phyloP scores from a whole-genome alignment of 768 basidiomycete genomes.

The Boletellus emodensis region DNA sequence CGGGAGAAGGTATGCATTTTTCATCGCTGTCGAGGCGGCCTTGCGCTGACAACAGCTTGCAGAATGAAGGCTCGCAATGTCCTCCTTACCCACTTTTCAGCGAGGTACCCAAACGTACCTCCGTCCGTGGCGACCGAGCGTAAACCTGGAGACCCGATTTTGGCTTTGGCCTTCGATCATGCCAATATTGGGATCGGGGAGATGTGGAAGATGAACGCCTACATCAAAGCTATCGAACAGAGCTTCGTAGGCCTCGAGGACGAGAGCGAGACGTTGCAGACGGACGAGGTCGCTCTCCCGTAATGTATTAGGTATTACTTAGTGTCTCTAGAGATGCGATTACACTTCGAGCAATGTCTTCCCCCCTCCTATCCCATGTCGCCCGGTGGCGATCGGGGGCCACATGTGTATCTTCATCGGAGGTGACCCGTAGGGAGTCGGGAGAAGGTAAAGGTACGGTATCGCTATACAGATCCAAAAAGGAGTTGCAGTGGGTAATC shows the following conservation, averaged over 20 bases:
- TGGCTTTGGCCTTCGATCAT: constrained; percentile 83
- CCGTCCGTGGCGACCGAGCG: constrained; percentile 31
- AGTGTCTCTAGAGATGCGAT: constrained; percentile 48
- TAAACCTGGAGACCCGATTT: constrained; percentile 36
- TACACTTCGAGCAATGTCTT: constrained; percentile 45
- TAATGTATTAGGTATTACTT: constrained; percentile 8
- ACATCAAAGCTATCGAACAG: constrained; percentile 66
- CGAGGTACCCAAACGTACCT: constrained; percentile 87
- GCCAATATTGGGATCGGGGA: constrained; percentile 66
- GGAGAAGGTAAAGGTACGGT: constrained; percentile 26
- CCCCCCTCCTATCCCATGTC: constrained; percentile 34
- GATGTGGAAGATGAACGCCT: constrained; percentile 84
- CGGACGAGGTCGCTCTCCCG: constrained; percentile 19
- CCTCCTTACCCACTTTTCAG: constrained; percentile 94
- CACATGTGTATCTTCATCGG: constrained; percentile 6
- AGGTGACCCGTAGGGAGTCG: constrained; percentile 3
- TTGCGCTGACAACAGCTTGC: background rate
- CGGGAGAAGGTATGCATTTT: constrained; percentile 54
- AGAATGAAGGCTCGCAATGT: constrained; percentile 85
- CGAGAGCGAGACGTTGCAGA: constrained; percentile 30
- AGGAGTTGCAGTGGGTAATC: constrained; percentile 36
- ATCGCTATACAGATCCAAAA: constrained; percentile 40
- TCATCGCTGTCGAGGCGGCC: background rate
- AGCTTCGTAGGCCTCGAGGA: constrained; percentile 52
- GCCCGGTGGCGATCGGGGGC: constrained; percentile 4